Evolutionary conservation across 352 stramenopile genomes (phyloP).

Genomic region (Phytophthora idaei): DNA sequence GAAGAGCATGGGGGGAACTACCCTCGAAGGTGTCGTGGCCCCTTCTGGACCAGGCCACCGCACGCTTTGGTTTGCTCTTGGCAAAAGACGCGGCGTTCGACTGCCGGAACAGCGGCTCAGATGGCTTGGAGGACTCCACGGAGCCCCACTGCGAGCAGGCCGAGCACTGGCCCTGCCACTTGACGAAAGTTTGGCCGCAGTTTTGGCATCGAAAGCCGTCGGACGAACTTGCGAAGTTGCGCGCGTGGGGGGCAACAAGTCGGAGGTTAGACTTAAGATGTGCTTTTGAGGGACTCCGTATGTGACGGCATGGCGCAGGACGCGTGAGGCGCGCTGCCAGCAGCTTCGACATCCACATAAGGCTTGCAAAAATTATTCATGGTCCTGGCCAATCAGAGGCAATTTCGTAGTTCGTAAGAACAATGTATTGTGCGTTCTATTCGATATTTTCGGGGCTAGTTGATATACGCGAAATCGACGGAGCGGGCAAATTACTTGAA

Average conservation of each 20-base stretch:
- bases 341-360: neutral
- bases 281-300: neutral
- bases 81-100: slow-evolving; percentile 57
- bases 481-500: too few species aligned
- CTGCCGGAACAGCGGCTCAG: slow-evolving; percentile 56
- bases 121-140: slow-evolving; percentile 63
- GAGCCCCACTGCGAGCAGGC: slow-evolving; percentile 92
- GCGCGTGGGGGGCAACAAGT: neutral
- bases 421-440: too few species aligned
- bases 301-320: neutral
- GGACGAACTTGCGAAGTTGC: slow-evolving; percentile 31
- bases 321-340: too few species aligned
- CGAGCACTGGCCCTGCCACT: slow-evolving; percentile 88
- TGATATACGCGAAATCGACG: too few species aligned
- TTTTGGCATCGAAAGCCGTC: slow-evolving; percentile 50
- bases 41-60: slow-evolving; percentile 45
- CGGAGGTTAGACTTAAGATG: neutral
- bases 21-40: slow-evolving; percentile 25
- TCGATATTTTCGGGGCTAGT: too few species aligned
- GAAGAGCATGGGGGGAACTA: slow-evolving; percentile 37
- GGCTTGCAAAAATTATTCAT: too few species aligned
- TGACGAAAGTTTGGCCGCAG: slow-evolving; percentile 74
- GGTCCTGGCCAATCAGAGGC: too few species aligned
- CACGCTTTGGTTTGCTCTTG: slow-evolving; percentile 42
- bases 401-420: too few species aligned